phyloP scores from a whole-genome alignment of 352 stramenopile species.

The Globisporangium takayamanum region DNA sequence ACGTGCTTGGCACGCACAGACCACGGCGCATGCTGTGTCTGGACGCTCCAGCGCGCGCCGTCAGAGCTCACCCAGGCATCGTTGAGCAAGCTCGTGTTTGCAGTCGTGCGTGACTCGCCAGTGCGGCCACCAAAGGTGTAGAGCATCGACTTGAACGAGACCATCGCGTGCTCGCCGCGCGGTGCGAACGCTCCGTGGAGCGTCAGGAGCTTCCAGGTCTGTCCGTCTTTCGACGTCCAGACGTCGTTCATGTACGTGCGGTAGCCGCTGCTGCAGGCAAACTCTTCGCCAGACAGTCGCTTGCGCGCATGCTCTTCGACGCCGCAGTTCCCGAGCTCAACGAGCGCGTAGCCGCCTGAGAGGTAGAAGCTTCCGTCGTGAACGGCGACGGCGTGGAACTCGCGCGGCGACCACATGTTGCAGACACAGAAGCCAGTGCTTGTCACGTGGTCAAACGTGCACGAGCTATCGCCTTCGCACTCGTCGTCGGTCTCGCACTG shows the following conservation, averaged over 20 bases:
- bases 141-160: constrained; percentile 44
- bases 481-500: constrained; percentile 64
- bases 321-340: constrained; percentile 62
- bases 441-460: constrained; percentile 35
- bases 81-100: constrained; percentile 38
- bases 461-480: constrained; percentile 57
- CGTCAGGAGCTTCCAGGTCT: constrained; percentile 45
- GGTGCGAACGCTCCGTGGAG: constrained; percentile 33
- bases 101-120: constrained; percentile 18
- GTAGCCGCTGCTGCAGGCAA: constrained; percentile 56
- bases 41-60: constrained; percentile 35
- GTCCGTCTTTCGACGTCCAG: constrained; percentile 57
- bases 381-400: constrained; percentile 55
- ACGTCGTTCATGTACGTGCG: constrained; percentile 66
- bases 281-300: constrained; percentile 47
- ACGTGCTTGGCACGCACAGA: constrained; percentile 48
- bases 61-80: constrained; percentile 60
- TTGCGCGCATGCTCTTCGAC: constrained; percentile 49
- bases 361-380: constrained; percentile 41
- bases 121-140: constrained; percentile 57
- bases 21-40: constrained; percentile 31
- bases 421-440: constrained; percentile 52
- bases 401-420: constrained; percentile 73
- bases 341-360: constrained; percentile 52
- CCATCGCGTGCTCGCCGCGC: constrained; percentile 67